A percentile compares a stretch with the other conserved stretches of the same genome.
These are phyloP conservation scores for Cladophialophora immunda DNA, from an alignment of 2,329 filamentous ascomycete genomes.

Conservation along the genomic window DNA sequence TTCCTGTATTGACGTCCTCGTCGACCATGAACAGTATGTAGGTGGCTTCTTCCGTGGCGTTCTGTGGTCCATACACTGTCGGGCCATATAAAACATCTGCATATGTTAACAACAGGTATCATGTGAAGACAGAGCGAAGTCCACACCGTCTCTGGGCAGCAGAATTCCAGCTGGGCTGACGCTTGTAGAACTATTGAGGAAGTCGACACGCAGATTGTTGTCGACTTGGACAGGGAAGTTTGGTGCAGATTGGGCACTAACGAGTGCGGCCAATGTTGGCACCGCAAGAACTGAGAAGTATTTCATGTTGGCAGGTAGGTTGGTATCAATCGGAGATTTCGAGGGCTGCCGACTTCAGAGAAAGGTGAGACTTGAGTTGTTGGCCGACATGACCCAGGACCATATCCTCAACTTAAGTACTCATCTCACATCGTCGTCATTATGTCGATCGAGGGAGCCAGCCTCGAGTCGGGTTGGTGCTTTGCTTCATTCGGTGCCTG, in stretches of 20 bases:
- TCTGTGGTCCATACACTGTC: slow-evolving; percentile 36
- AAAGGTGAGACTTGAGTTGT: background rate
- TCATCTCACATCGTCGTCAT: background rate
- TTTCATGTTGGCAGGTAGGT: background rate
- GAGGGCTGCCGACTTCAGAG: background rate
- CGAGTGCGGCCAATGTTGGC: slow-evolving; percentile 7
- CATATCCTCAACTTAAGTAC: slow-evolving; percentile 1
- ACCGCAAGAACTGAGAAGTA: slow-evolving; percentile 1
- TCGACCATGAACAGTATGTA: slow-evolving; percentile 38
- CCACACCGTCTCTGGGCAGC: slow-evolving; percentile 30
- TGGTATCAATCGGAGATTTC: background rate
- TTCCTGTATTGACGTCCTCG: slow-evolving; percentile 28
- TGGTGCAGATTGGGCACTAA: slow-evolving; percentile 26
- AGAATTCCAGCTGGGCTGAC: slow-evolving; percentile 25
- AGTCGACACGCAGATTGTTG: slow-evolving; percentile 27
- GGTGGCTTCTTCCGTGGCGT: slow-evolving; percentile 33
- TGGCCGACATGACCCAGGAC: background rate
- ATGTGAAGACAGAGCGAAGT: background rate
- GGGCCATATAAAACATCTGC: slow-evolving; percentile 30
- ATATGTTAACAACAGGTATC: background rate
- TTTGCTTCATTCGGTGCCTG: background rate
- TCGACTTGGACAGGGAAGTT: slow-evolving; percentile 31
- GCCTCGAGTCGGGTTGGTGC: background rate
- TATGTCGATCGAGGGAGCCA: background rate
- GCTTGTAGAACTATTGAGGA: slow-evolving; percentile 21